Evolutionary conservation across 257 asterid species (phyloP), one percentile per base, ranked within the genome.

Genomic region (Fraxinus cuspidata): DNA sequence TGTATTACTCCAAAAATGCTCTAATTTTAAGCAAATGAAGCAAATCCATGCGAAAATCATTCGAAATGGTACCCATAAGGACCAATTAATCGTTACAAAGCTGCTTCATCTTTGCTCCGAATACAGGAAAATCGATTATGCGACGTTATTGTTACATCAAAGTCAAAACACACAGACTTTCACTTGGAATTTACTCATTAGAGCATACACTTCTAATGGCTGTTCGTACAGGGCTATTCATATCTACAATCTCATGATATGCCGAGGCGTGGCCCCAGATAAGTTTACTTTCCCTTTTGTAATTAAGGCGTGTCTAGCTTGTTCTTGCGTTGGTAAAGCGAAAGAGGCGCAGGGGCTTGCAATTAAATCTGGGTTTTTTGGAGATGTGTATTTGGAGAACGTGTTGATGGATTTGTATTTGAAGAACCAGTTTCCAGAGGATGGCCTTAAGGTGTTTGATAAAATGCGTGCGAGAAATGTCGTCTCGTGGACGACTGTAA

Each of bases 221-320:
- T 78, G 72, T 72, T 70, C 92, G 2, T 66, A 29, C 19, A 76
- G 87, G 28, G 90, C 87, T 71, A 81, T 88, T 67, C 78, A 79
- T 76, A 19, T 84, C 15, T 88, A 83, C 83, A 86, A 88, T 80
- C 79, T 37, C 9, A 82, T 88, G 89, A 66, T 88, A 70, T 83
- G 81, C 53, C 67, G 84, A n/a, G 85, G 89, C 5, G 84, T 83
- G 13, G 21, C 75, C 2, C 86, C 82, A 58, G 90, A 88, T 65
- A 88, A 88, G 78, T 88, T 88, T 81, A 85, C 90, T 3, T 83
- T 88, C 76, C 90, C 92, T 0, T 88, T 88, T 76, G 92, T 86
- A 11, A 86, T 86, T 86, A 88, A 88, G 73, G 89, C 92, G 28
- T 88, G 92, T 44, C 79, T 86, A 12, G 89, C 74, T 69, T 80